Percentiles rank a stretch among this genome's conserved stretches.
phyloP scores from a whole-genome alignment of 441 rosid genomes.

The Populus trichocarpa region DNA sequence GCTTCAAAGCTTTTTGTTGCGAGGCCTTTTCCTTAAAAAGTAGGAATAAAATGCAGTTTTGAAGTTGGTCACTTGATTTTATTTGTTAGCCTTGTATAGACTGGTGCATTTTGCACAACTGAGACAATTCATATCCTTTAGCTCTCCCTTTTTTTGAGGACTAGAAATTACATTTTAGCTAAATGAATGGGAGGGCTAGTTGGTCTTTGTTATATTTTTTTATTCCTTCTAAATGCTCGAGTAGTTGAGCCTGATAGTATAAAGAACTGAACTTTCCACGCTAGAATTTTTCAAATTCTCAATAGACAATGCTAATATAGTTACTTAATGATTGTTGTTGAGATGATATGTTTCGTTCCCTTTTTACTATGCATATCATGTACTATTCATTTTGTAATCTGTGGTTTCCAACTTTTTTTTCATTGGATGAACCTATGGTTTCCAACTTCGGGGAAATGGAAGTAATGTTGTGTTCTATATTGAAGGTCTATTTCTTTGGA shows the following conservation, averaged over 20 bases:
- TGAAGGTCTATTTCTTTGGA: constrained; percentile 27
- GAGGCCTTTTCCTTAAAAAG: background rate
- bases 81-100: background rate
- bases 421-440: background rate
- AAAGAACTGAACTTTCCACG: background rate
- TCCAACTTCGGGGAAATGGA: background rate
- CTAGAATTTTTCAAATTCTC: background rate
- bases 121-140: background rate
- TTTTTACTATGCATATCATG: background rate
- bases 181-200: background rate
- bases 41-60: background rate
- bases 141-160: background rate
- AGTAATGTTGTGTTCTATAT: constrained; percentile 17
- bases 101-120: background rate
- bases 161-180: background rate
- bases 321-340: background rate
- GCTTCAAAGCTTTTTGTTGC: background rate
- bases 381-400: background rate
- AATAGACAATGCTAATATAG: background rate
- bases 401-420: background rate
- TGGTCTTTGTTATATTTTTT: background rate
- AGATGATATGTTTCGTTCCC: background rate
- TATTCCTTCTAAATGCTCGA: background rate
- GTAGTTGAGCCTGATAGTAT: background rate
- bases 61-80: background rate